Evolutionary conservation across 345 rosid genomes (phyloP), one percentile per base, ranked within the genome.

Genomic region (Boechera retrofracta): DNA sequence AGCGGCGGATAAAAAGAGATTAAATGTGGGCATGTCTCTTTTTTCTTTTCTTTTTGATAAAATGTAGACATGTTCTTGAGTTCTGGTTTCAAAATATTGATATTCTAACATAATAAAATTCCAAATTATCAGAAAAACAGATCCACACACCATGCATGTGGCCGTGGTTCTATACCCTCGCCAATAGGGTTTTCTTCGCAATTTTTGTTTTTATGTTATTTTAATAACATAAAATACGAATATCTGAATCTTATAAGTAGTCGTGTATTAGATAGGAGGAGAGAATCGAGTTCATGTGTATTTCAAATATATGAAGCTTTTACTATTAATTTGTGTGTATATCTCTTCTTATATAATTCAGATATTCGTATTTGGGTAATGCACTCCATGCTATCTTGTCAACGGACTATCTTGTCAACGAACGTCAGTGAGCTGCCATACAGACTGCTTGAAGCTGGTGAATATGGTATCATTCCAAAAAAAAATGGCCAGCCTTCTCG

Each of bases 1-100:
- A 67, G 78, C 33, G 67, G 67, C 78, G 73, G 47, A 75, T 59
- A 49, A 59, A 59, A 49, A 59, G 61, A 67, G 79, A 75, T 67
- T 49, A 56, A 56, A 66, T 56, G 59, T 74, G 72, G 32, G 41
- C 72, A 56, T 65, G 71, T 64, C 21, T 73, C 21, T 18, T 18
- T 18, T 21, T 41, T 62, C 18, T 41, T 18, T 15, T 13, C 3
- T 33, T 10, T 31, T 10, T 44, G 4, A 32, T 56, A 1, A 5
- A 55, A 64, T n/a, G 36, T 28, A 42, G 24, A 36, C 60, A 76
- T 45, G 74, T 69, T 67, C 60, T 75, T 58, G 74, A 64, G 69
- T 63, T 32, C 28, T 70, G 67, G 53, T 24, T 77, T 63, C 42
- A 2, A 51, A 11, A 62, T 51, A 69, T 70, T 70, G 66, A 58